Percentiles rank a stretch among this genome's conserved stretches.
phyloP scores from a whole-genome alignment of 352 stramenopile genomes.

The Phytophthora melonis region DNA sequence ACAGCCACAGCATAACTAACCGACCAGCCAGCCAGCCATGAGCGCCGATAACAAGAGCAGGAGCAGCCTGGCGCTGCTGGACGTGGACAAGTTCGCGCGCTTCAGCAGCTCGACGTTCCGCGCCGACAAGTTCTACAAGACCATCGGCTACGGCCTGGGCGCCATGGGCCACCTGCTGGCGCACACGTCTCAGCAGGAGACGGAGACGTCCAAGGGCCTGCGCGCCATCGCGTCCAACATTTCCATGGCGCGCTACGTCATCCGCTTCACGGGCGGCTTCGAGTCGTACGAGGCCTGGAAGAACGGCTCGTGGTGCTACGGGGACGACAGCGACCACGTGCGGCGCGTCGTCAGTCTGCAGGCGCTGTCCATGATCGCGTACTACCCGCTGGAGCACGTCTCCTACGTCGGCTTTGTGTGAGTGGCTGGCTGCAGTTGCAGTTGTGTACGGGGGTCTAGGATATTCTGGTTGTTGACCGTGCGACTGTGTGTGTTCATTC shows the following conservation, averaged over 20 bases:
- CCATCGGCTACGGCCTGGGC: slow-evolving; percentile 75
- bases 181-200: slow-evolving; percentile 55
- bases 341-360: slow-evolving; percentile 70
- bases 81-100: slow-evolving; percentile 77
- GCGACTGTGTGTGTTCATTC: slow-evolving; percentile 1
- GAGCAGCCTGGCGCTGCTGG: slow-evolving; percentile 39
- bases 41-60: slow-evolving; percentile 25
- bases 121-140: slow-evolving; percentile 89
- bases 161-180: slow-evolving; percentile 65
- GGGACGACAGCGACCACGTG: slow-evolving; percentile 73
- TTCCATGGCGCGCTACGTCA: slow-evolving; percentile 81
- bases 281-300: slow-evolving; percentile 79
- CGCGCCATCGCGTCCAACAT: slow-evolving; percentile 78
- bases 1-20: background rate
- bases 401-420: slow-evolving; percentile 89
- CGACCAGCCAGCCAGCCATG: slow-evolving; percentile 3
- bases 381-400: slow-evolving; percentile 88
- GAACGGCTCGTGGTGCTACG: slow-evolving; percentile 82
- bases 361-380: slow-evolving; percentile 84
- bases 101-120: slow-evolving; percentile 68
- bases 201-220: slow-evolving; percentile 60
- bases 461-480: background rate
- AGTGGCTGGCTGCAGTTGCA: slow-evolving; percentile 16
- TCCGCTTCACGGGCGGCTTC: slow-evolving; percentile 80
- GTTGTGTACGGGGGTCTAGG: background rate